Evolutionary conservation across 768 basidiomycete species (phyloP).

Genomic region (Candolleomyces eurysporus): DNA sequence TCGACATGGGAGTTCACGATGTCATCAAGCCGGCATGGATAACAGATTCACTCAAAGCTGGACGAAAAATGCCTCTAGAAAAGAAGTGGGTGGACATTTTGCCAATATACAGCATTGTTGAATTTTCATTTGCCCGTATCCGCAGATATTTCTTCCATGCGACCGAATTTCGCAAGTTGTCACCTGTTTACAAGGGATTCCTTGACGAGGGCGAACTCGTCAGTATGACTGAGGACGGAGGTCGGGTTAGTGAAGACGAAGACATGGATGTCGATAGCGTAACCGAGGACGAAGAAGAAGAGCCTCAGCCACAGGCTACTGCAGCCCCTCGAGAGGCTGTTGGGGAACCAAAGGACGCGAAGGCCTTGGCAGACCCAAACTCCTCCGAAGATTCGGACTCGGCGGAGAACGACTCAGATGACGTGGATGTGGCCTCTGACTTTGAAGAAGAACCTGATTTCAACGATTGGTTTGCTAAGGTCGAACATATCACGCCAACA

Average conservation of each 20-base stretch:
- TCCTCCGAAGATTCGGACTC: slow-evolving; percentile 46
- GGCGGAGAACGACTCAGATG: slow-evolving; percentile 69
- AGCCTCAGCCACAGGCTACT: slow-evolving; percentile 19
- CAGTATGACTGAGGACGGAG: no score
- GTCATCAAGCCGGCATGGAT: slow-evolving; percentile 85
- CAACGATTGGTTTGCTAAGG: slow-evolving; percentile 38
- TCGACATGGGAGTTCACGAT: slow-evolving; percentile 67
- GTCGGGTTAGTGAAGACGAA: no score
- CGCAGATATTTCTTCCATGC: slow-evolving; percentile 80
- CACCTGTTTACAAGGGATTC: slow-evolving; percentile 46
- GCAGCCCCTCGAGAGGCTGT: slow-evolving; percentile 42
- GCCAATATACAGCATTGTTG: not conserved
- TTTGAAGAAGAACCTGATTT: slow-evolving; percentile 22
- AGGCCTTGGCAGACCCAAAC: slow-evolving; percentile 14
- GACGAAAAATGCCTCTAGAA: slow-evolving; percentile 54
- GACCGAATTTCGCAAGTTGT: slow-evolving; percentile 30
- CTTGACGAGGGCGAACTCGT: slow-evolving; percentile 32
- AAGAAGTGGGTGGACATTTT: slow-evolving; percentile 51
- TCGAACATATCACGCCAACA: slow-evolving; percentile 17
- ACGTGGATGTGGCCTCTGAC: slow-evolving; percentile 48
- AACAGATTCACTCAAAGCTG: slow-evolving; percentile 65
- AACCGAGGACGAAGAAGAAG: slow-evolving; percentile 23
- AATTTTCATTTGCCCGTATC: not conserved
- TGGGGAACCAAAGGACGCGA: not conserved
- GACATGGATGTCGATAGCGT: not conserved